Conservation (phyloP, 2,329 filamentous ascomycete species). For the Xylariaceae sp. region DNA sequence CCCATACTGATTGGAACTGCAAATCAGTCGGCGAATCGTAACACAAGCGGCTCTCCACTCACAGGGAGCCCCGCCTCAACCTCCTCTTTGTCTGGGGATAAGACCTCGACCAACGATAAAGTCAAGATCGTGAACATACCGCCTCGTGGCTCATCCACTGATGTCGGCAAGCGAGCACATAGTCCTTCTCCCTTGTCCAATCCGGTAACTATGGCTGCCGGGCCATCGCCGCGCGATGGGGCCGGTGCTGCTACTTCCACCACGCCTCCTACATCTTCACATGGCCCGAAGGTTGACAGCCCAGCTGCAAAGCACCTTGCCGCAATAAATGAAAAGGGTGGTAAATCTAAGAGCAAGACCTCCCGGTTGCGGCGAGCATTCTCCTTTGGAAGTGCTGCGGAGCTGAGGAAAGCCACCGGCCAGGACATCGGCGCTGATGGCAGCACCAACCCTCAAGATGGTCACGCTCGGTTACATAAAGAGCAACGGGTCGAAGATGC, state of each 20-base stretch:
- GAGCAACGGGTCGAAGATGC: slow-evolving; percentile 61
- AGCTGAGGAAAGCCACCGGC: slow-evolving; percentile 73
- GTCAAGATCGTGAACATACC: slow-evolving; percentile 57
- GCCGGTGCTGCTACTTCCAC: slow-evolving; percentile 33
- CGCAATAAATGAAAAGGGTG: slow-evolving; percentile 81
- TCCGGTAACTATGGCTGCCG: slow-evolving; percentile 61
- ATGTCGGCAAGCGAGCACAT: slow-evolving; percentile 62
- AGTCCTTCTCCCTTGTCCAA: slow-evolving; percentile 74
- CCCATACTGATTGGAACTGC: slow-evolving; percentile 46
- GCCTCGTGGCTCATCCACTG: slow-evolving; percentile 61
- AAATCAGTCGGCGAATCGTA: slow-evolving; percentile 59
- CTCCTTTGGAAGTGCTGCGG: slow-evolving; percentile 93
- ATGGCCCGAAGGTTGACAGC: slow-evolving; percentile 47
- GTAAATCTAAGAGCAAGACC: slow-evolving; percentile 77
- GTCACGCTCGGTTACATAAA: slow-evolving; percentile 61
- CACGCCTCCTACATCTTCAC: slow-evolving; percentile 29
- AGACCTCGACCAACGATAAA: slow-evolving; percentile 50
- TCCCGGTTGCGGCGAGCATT: slow-evolving; percentile 86
- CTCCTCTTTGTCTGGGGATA: slow-evolving; percentile 44
- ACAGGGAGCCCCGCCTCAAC: slow-evolving; percentile 53
- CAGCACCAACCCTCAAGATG: slow-evolving; percentile 26
- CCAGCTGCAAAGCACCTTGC: slow-evolving; percentile 81
- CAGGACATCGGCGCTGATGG: slow-evolving; percentile 47
- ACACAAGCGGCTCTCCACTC: slow-evolving; percentile 46
- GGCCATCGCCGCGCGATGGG: slow-evolving; percentile 44